Base-by-base conservation (phyloP, 2,329 filamentous ascomycete genomes). In the Alternaria solani region DNA sequence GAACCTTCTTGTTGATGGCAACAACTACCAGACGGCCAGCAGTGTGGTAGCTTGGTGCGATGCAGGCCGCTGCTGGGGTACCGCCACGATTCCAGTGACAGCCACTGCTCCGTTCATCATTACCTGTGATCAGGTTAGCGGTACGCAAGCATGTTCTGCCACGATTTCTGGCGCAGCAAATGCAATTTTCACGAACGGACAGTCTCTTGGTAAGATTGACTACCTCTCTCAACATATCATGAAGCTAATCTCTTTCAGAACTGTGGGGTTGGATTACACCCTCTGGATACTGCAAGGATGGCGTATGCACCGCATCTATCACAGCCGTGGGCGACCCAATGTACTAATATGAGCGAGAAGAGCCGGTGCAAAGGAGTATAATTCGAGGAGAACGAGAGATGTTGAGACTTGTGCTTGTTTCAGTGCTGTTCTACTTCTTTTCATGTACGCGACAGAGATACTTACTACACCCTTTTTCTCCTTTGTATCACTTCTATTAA, bases 151-250 rank as follows among this genome's bases (percentile, higher is more conserved):
- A 1, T 48, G 44, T 6, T 48, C 44, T 2, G 44, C 44, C 1
- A 48, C 44, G 0, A 48, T 48, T n/a, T 48, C 44, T 0, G 44
- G 44, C 0, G 44, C 44, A 1, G 44, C 44, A 1, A 34, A 48
- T 1, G 44, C 44, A 1, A 34, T 48, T 3, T 48, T 48, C 18
- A 20, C 30, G 2, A 48, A 48, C 5, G 44, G 44, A n/a, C 0
- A 48, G 12, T 48, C 44, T 1, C 2, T 48, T 9, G 44, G 44
- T 48, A 48, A 5, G 44, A 23, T 16, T 34, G 9, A 5, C 8
- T 12, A 3, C 5, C 11, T 3, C 4, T 16, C 0, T 5, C 4
- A 2, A 9, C 28, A 1, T 1, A 2, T 2, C 12, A 23, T 0
- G 28, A 34, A 1, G 28, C 44, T 48, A 11, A 48, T 4, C 0